Percentiles rank a stretch among this genome's conserved stretches.
phyloP scores from a whole-genome alignment of 2,329 filamentous ascomycete genomes.

The Hypomyces rosellus region DNA sequence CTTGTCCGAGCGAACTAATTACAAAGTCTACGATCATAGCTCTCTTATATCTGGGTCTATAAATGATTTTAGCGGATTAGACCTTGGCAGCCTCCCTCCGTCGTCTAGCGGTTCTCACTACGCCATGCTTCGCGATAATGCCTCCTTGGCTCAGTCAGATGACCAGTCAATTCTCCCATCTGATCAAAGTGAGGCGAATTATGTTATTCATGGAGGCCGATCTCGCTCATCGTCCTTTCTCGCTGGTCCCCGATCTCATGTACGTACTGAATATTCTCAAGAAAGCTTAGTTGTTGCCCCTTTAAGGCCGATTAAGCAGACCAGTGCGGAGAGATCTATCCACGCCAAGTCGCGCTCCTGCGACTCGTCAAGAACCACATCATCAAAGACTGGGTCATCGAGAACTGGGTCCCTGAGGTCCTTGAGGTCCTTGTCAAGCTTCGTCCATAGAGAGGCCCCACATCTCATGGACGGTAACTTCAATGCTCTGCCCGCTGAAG shows the following conservation, averaged over 20 bases:
- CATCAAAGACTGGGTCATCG: slow-evolving; percentile 47
- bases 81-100: slow-evolving; percentile 35
- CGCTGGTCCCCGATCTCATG: slow-evolving; percentile 25
- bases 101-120: slow-evolving; percentile 45
- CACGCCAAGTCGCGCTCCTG: slow-evolving; percentile 35
- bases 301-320: slow-evolving; percentile 30
- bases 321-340: slow-evolving; percentile 19
- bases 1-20: slow-evolving; percentile 46
- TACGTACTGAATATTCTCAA: slow-evolving; percentile 47
- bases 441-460: slow-evolving; percentile 44
- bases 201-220: slow-evolving; percentile 42
- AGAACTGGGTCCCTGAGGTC: slow-evolving; percentile 50
- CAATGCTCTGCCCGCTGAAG: slow-evolving; percentile 12
- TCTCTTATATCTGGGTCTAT: slow-evolving; percentile 24
- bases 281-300: slow-evolving; percentile 56
- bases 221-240: slow-evolving; percentile 36
- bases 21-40: slow-evolving; percentile 47
- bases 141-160: slow-evolving; percentile 37
- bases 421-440: slow-evolving; percentile 50
- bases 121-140: slow-evolving; percentile 45
- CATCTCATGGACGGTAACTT: slow-evolving; percentile 18
- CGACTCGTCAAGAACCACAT: slow-evolving; percentile 44
- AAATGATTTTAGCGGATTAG: slow-evolving; percentile 13
- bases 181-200: slow-evolving; percentile 43
- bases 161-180: slow-evolving; percentile 29